A percentile compares a stretch with the other conserved stretches of the same genome.
These are phyloP conservation scores for Grosmannia huntii DNA, from an alignment of 2,329 filamentous ascomycete genomes.

Conservation along the genomic window DNA sequence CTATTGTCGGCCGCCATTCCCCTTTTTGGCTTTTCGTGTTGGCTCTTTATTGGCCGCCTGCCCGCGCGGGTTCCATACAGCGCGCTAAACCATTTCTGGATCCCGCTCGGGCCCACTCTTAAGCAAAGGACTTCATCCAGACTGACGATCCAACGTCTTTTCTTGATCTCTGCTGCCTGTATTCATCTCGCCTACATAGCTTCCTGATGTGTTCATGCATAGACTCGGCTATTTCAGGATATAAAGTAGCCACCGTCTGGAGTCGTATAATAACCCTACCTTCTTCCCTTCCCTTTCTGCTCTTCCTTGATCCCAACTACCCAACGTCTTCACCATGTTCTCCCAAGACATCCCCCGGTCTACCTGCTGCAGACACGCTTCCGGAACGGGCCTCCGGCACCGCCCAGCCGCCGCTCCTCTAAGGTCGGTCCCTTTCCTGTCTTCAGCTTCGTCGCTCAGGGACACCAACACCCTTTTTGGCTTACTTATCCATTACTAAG, in stretches of 20 bases:
- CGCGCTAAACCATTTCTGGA: constrained; percentile 2
- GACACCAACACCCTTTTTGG: too few relatives aligned
- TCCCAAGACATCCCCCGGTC: constrained; percentile 27
- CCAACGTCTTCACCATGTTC: constrained; percentile 3
- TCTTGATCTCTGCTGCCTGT: too few relatives aligned
- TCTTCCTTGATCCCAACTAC: too few relatives aligned
- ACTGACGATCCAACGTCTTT: too few relatives aligned
- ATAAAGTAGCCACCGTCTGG: too few relatives aligned
- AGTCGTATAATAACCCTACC: too few relatives aligned
- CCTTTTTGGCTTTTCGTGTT: background rate
- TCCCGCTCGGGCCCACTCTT: constrained; percentile 1
- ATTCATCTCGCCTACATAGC: too few relatives aligned
- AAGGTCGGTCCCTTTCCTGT: constrained; percentile 13
- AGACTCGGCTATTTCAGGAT: too few relatives aligned
- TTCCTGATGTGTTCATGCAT: too few relatives aligned
- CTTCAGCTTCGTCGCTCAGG: constrained; percentile 12
- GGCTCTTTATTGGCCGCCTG: background rate
- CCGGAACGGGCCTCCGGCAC: background rate
- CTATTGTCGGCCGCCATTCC: background rate
- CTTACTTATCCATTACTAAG: too few relatives aligned
- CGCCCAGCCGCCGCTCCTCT: constrained; percentile 8
- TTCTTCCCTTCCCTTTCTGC: too few relatives aligned
- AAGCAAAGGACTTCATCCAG: background rate
- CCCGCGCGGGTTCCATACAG: background rate
- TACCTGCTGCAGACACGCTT: constrained; percentile 15